A percentile compares a stretch with the other conserved stretches of the same genome.
phyloP scores from a whole-genome alignment of 805 yeast genomes.

The Saccharomyces kudriavzevii region DNA sequence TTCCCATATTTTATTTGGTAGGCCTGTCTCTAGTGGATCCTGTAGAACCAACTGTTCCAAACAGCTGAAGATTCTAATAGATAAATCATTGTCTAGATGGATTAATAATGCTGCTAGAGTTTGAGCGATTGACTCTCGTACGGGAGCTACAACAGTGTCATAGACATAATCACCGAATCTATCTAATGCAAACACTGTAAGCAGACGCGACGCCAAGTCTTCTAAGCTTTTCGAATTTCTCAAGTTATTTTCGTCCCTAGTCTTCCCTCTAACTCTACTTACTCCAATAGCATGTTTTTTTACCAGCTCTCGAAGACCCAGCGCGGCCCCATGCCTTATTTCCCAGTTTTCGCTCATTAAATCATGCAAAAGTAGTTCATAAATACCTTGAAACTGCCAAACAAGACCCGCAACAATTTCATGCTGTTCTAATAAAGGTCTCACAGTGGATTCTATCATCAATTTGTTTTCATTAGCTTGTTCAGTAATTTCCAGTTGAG shows the following conservation, averaged over 20 bases:
- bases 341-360: conserved; percentile 88
- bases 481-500: conserved; percentile 57
- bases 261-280: conserved; percentile 65
- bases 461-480: conserved; percentile 75
- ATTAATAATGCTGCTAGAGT: conserved; percentile 79
- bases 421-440: conserved; percentile 63
- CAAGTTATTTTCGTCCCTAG: conserved; percentile 51
- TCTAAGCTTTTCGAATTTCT: conserved; percentile 68
- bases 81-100: conserved; percentile 52
- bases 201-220: conserved; percentile 76
- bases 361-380: conserved; percentile 70
- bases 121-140: conserved; percentile 93
- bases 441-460: conserved; percentile 72
- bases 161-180: conserved; percentile 95
- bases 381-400: conserved; percentile 94
- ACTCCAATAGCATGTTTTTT: conserved; percentile 80
- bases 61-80: conserved; percentile 54
- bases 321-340: conserved; percentile 87
- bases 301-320: conserved; percentile 71
- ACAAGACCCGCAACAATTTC: conserved; percentile 64
- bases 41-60: conserved; percentile 68
- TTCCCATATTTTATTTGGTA: conserved; percentile 66
- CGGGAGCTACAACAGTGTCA: conserved; percentile 97
- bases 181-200: conserved; percentile 85
- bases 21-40: conserved; percentile 33